Percentiles rank a stretch among this genome's conserved stretches.
Conservation (phyloP, 495 filamentous ascomycete species). For the Cudoniella acicularis region DNA sequence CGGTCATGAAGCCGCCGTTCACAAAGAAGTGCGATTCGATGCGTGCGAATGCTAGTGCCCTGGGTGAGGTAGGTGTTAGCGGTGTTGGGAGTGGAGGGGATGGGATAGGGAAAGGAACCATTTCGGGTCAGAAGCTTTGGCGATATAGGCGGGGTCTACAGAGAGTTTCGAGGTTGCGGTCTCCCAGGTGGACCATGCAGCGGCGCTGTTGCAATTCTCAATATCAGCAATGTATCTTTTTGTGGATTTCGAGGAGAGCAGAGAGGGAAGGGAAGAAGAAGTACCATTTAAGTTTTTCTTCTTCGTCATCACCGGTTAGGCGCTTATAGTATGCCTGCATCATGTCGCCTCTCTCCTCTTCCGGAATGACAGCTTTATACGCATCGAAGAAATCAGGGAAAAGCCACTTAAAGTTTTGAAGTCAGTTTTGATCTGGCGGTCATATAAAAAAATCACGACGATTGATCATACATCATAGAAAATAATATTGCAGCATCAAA, state of each 20-base stretch:
- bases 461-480: too few species aligned
- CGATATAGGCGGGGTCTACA: conserved; percentile 22
- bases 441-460: too few species aligned
- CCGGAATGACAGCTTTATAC: conserved; percentile 31
- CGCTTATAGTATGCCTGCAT: conserved; percentile 33
- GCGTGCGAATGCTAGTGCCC: conserved; percentile 33
- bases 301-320: conserved; percentile 28
- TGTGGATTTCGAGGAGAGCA: not conserved
- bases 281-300: conserved; percentile 23
- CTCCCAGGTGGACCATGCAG: conserved; percentile 37
- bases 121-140: conserved; percentile 30
- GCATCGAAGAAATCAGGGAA: conserved; percentile 40
- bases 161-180: conserved; percentile 30
- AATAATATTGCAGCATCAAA: too few species aligned
- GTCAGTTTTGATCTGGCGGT: too few species aligned
- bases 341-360: conserved; percentile 31
- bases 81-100: conserved; percentile 3
- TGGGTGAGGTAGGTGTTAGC: conserved; percentile 17
- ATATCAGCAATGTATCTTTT: not conserved
- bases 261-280: not conserved
- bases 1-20: conserved; percentile 35
- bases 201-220: conserved; percentile 13
- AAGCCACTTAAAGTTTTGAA: conserved; percentile 12
- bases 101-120: conserved; percentile 20
- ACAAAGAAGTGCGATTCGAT: conserved; percentile 39